Conservation (phyloP, 2,329 filamentous ascomycete species). For the Elsinoe necatrix region DNA sequence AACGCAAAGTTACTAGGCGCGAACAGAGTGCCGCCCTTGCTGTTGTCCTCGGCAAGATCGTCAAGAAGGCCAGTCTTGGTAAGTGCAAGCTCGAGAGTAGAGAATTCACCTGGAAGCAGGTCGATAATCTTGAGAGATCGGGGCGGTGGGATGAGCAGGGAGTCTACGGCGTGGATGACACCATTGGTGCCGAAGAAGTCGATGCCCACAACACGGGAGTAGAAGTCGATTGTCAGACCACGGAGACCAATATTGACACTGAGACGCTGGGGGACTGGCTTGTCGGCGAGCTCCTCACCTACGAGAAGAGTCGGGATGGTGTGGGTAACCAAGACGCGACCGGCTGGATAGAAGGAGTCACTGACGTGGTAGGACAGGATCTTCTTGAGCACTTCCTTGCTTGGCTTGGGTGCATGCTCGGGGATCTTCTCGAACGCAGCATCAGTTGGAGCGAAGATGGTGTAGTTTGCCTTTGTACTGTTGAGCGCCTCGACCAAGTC, state of each 20-base stretch:
- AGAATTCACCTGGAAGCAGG: constrained; percentile 62
- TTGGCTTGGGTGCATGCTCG: constrained; percentile 50
- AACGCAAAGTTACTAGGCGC: constrained; percentile 78
- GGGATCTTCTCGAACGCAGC: constrained; percentile 62
- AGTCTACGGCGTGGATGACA: constrained; percentile 68
- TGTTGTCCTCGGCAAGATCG: constrained; percentile 46
- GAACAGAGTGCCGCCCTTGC: constrained; percentile 66
- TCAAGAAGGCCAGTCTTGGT: constrained; percentile 63
- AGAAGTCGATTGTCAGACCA: constrained; percentile 68
- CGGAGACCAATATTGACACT: constrained; percentile 54
- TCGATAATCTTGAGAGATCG: constrained; percentile 55
- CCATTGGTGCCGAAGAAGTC: constrained; percentile 73
- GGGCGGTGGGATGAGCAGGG: constrained; percentile 68
- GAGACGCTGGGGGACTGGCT: constrained; percentile 58
- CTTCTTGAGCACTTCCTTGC: constrained; percentile 60
- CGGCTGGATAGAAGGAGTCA: constrained; percentile 56
- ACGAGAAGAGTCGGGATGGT: constrained; percentile 65
- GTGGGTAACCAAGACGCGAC: constrained; percentile 57
- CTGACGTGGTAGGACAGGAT: constrained; percentile 69
- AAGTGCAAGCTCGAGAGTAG: constrained; percentile 66
- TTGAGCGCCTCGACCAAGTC: constrained; percentile 67
- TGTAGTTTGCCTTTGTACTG: constrained; percentile 64
- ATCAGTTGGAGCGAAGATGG: constrained; percentile 73
- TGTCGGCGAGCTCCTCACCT: constrained; percentile 50
- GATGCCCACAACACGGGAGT: constrained; percentile 58